Percentiles rank a stretch among this genome's conserved stretches.
Evolutionary conservation across 192 early-diverging fungal species (phyloP).

Genomic region (Linnemannia zychae): DNA sequence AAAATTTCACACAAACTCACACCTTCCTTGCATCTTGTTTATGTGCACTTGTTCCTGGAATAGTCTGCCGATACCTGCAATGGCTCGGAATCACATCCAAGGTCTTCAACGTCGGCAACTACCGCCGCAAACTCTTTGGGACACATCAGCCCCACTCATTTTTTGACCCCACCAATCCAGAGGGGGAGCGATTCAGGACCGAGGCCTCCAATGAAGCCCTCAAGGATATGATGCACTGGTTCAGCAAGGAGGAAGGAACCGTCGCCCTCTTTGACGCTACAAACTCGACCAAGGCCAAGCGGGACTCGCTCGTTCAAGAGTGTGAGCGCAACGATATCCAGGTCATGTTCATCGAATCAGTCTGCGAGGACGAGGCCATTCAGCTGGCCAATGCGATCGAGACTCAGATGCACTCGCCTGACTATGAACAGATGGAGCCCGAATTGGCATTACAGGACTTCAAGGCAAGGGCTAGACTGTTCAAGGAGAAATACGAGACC

Average conservation of each 20-base stretch:
- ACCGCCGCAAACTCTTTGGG: slow-evolving; percentile 90
- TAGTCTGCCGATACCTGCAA: slow-evolving; percentile 92
- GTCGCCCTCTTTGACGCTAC: slow-evolving; percentile 98
- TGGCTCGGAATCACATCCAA: slow-evolving; percentile 95
- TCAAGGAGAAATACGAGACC: slow-evolving; percentile 91
- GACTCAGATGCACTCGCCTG: slow-evolving; percentile 93
- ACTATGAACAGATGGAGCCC: slow-evolving; percentile 90
- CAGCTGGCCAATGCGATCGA: slow-evolving; percentile 86
- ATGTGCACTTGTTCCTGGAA: background rate
- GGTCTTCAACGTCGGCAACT: slow-evolving; percentile 99
- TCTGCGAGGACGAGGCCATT: slow-evolving; percentile 91
- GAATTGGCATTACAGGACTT: slow-evolving; percentile 93
- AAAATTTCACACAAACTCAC: slow-evolving; percentile 1
- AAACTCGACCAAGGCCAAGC: slow-evolving; percentile 88
- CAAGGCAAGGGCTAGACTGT: slow-evolving; percentile 90
- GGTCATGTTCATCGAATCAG: slow-evolving; percentile 96
- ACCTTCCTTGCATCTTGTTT: slow-evolving; percentile 7
- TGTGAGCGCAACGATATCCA: slow-evolving; percentile 82
- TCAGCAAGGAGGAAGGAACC: slow-evolving; percentile 79
- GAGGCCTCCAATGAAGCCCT: slow-evolving; percentile 87
- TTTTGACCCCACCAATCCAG: slow-evolving; percentile 91
- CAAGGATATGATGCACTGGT: slow-evolving; percentile 94
- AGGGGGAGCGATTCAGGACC: slow-evolving; percentile 74
- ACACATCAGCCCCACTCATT: slow-evolving; percentile 84
- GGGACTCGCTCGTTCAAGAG: slow-evolving; percentile 77